Evolutionary conservation across 139 green algal genomes (phyloP), one percentile per base, ranked within the genome.

Genomic region (Asterochloris sp.): DNA sequence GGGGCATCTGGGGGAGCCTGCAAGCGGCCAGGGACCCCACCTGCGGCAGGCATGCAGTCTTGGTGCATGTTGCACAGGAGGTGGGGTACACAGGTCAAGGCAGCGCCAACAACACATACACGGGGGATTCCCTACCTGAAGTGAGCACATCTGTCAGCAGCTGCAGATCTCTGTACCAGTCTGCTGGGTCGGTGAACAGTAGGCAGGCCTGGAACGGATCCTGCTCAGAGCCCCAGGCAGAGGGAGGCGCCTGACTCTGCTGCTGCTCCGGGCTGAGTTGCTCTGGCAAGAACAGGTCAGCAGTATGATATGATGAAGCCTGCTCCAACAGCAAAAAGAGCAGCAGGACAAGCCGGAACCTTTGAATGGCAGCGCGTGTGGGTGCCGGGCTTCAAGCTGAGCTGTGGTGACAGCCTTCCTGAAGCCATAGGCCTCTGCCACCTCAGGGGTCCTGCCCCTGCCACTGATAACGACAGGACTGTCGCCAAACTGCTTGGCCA

Each of bases 101-200:
- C 66, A 71, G 1, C 10, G 17, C 19, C 17, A 10, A 71, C 21
- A 71, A 24, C 66, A 26, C 19, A 21, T 62, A 61, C 26, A 77
- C 61, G 26, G 1, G 19, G 19, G 0, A 69, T n/a, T 54, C 38
- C 75, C 29, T 63, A 86, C 81, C 83, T 82, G 76, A 85, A 23
- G 78, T 87, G 16, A 93, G 47, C 21, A 95, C 88, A 69, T 96
- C 92, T 12, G 83, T 77, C 19, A 94, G 86, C 21, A 97, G 83
- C 87, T 96, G 92, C 26, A 94, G 71, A 71, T 95, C 93, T 1
- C 85, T 75, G 24, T 94, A 94, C 93, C 93, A 96, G 78, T 96
- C 88, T 1, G 78, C 64, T 12, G 93, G 93, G 78, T 97, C 93
- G 0, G 76, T 90, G 83, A 96, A 91, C 8, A 97, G 88, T 29